Conservation (phyloP, 129 eudicot species). For the Tanacetum coccineum region DNA sequence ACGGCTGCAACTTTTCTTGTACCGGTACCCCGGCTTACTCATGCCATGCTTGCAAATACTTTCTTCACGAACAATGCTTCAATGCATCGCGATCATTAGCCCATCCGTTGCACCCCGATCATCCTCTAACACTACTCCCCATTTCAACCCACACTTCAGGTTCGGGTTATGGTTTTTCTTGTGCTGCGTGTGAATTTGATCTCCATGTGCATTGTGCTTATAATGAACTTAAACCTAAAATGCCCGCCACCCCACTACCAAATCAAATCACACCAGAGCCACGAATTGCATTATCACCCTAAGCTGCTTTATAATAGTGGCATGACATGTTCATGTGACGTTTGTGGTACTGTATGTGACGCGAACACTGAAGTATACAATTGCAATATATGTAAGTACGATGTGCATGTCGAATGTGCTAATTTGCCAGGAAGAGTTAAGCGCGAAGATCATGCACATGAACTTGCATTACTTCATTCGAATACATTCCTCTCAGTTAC, state of each 20-base stretch:
- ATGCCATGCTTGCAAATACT: constrained; percentile 19
- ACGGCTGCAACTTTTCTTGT: constrained; percentile 30
- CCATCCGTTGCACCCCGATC: constrained; percentile 23
- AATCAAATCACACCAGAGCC: constrained; percentile 19
- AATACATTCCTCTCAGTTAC: neutral
- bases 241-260: neutral
- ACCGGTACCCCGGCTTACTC: constrained; percentile 20
- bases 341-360: constrained; percentile 21
- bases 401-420: constrained; percentile 13
- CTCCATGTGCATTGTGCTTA: constrained; percentile 29
- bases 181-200: constrained; percentile 24
- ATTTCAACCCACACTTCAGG: constrained; percentile 11
- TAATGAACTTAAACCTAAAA: neutral
- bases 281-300: constrained; percentile 3
- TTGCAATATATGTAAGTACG: constrained; percentile 18
- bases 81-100: constrained; percentile 12
- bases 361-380: neutral
- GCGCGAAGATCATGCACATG: constrained; percentile 19
- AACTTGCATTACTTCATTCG: constrained; percentile 18
- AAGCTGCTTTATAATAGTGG: neutral
- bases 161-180: constrained; percentile 15
- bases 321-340: neutral
- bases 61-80: constrained; percentile 30
- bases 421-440: constrained; percentile 8
- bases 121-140: constrained; percentile 24